A percentile compares a stretch with the other conserved stretches of the same genome.
phyloP scores from a whole-genome alignment of 805 yeast genomes.

The Candida railenensis region DNA sequence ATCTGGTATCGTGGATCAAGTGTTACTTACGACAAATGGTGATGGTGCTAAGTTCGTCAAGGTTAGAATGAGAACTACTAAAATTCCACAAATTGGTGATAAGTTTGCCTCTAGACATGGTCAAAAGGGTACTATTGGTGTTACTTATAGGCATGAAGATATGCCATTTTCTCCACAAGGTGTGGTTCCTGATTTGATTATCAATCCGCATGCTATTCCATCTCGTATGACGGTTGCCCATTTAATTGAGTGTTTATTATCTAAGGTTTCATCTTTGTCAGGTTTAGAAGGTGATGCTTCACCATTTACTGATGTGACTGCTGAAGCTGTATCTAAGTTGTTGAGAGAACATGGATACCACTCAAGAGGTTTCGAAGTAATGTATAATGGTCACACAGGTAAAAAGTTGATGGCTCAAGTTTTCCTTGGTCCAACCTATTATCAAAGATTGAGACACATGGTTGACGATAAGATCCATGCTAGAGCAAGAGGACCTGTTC shows the following conservation, averaged over 20 bases:
- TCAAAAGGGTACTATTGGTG: constrained; percentile 99
- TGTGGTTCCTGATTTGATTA: constrained; percentile 93
- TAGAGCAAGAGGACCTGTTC: constrained; percentile 98
- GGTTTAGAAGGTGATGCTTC: constrained; percentile 99
- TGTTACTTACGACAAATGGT: constrained; percentile 92
- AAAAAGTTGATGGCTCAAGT: constrained; percentile 96
- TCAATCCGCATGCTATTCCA: constrained; percentile 99
- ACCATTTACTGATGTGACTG: constrained; percentile 97
- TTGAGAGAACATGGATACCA: constrained; percentile 96
- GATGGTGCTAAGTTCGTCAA: constrained; percentile 97
- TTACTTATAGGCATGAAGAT: constrained; percentile 96
- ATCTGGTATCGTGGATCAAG: constrained; percentile 98
- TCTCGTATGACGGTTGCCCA: constrained; percentile 99
- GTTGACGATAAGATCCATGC: constrained; percentile 99
- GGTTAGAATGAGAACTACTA: constrained; percentile 98
- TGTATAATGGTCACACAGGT: constrained; percentile 99
- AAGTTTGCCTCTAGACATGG: constrained; percentile 99
- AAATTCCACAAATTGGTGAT: constrained; percentile 98
- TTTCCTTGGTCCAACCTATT: constrained; percentile 99
- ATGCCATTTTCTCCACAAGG: constrained; percentile 98
- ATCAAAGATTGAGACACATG: constrained; percentile 98
- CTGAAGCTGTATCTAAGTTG: constrained; percentile 91
- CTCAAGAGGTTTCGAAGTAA: constrained; percentile 96
- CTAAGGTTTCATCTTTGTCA: constrained; percentile 90
- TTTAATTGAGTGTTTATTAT: constrained; percentile 94